A percentile compares a stretch with the other conserved stretches of the same genome.
Evolutionary conservation across 345 rosid genomes (phyloP).

Genomic region (Sonneratia alba): DNA sequence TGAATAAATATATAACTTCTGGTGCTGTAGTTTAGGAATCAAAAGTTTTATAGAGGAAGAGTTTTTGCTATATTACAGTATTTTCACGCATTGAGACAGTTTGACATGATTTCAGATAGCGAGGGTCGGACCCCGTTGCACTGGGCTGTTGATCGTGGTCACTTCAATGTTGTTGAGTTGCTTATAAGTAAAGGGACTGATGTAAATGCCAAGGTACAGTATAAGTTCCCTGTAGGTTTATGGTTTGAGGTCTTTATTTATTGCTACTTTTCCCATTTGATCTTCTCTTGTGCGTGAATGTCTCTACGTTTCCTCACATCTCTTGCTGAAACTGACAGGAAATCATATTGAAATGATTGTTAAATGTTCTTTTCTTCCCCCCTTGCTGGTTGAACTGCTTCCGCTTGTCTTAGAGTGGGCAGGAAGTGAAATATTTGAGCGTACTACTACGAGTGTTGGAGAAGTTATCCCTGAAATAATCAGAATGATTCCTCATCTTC

Average conservation of each 20-base stretch:
- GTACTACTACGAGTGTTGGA: background rate
- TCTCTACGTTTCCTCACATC: background rate
- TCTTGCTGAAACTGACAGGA: background rate
- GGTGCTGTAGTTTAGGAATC: background rate
- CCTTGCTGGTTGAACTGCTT: background rate
- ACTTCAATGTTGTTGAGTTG: conserved; percentile 37
- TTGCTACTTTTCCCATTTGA: background rate
- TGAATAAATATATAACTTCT: background rate
- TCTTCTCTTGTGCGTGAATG: background rate
- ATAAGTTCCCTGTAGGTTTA: background rate
- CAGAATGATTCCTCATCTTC: background rate
- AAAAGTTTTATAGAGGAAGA: background rate
- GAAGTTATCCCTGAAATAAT: background rate
- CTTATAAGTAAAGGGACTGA: conserved; percentile 60
- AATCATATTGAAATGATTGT: background rate
- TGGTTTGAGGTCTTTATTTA: background rate
- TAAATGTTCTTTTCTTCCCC: background rate
- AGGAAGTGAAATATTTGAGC: background rate
- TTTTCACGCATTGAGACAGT: background rate
- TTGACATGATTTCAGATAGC: conserved; percentile 49
- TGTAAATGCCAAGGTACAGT: conserved; percentile 62
- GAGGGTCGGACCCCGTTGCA: conserved; percentile 92
- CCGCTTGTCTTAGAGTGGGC: background rate
- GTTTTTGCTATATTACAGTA: background rate
- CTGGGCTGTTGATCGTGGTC: conserved; percentile 97